A percentile compares a stretch with the other conserved stretches of the same genome.
Conservation (phyloP, 306 rosid species). For the Gleditsia sinensis region DNA sequence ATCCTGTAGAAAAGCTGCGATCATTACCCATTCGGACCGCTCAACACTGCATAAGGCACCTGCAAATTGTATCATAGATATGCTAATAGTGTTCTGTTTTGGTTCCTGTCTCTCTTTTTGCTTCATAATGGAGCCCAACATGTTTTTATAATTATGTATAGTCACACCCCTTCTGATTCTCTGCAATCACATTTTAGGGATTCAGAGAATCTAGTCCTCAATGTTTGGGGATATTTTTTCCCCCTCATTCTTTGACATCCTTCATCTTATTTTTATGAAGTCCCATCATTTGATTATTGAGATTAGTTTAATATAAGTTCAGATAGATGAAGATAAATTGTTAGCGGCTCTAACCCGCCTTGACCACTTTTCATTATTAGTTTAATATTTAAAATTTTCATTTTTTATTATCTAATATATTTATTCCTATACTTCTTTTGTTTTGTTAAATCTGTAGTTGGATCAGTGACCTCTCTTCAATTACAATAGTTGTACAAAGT, state of each 20-base stretch:
- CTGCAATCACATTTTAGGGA: slow-evolving; percentile 83
- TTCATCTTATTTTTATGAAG: slow-evolving; percentile 7
- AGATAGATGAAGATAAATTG: not conserved
- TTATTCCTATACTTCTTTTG: no score
- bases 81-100: not conserved
- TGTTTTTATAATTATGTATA: slow-evolving; percentile 15
- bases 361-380: not conserved
- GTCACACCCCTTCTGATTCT: slow-evolving; percentile 46
- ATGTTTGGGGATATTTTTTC: slow-evolving; percentile 28
- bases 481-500: no score
- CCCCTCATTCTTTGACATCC: slow-evolving; percentile 31
- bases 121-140: slow-evolving; percentile 35
- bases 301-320: not conserved
- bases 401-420: no score
- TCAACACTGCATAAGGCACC: slow-evolving; percentile 31
- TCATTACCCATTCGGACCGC: slow-evolving; percentile 19
- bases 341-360: not conserved
- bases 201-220: slow-evolving; percentile 58
- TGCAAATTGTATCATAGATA: slow-evolving; percentile 63
- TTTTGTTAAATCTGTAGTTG: no score
- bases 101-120: slow-evolving; percentile 13
- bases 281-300: slow-evolving; percentile 26
- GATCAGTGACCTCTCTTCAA: no score
- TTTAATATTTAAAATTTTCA: no score
- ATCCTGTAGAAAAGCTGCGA: slow-evolving; percentile 56